phyloP scores from a whole-genome alignment of 192 early-diverging fungal species.

The Powellomyces hirtus region DNA sequence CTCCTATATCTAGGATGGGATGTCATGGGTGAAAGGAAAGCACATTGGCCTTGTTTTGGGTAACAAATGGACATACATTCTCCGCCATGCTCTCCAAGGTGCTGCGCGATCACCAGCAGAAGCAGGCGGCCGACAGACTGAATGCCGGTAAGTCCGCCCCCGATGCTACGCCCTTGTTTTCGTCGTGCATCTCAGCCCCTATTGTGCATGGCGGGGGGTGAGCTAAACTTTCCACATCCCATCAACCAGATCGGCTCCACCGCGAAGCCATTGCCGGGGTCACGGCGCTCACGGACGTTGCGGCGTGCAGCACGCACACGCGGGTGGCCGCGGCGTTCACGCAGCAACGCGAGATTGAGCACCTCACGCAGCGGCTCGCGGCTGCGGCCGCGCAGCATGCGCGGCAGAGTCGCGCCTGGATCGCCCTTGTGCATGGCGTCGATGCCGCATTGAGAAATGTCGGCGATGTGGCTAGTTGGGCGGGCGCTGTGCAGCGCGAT shows the following conservation, averaged over 20 bases:
- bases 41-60: too few relatives aligned
- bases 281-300: slow-evolving; percentile 52
- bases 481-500: too few relatives aligned
- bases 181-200: not conserved
- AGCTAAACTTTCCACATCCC: not conserved
- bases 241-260: slow-evolving; percentile 51
- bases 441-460: too few relatives aligned
- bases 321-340: slow-evolving; percentile 57
- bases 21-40: too few relatives aligned
- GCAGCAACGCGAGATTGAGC: slow-evolving; percentile 67
- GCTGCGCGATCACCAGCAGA: slow-evolving; percentile 58
- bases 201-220: not conserved
- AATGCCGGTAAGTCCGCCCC: slow-evolving; percentile 47
- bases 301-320: slow-evolving; percentile 58
- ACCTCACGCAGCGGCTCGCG: slow-evolving; percentile 52
- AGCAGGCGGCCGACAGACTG: slow-evolving; percentile 49
- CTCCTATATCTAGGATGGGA: too few relatives aligned
- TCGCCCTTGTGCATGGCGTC: too few relatives aligned
- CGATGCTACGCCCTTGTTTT: not conserved
- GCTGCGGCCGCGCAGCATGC: slow-evolving; percentile 47
- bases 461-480: too few relatives aligned
- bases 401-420: slow-evolving; percentile 78
- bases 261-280: slow-evolving; percentile 53
- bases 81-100: slow-evolving; percentile 17
- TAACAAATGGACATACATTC: too few relatives aligned